Percentiles rank a stretch among this genome's conserved stretches.
These are phyloP conservation scores for Bassia scoparia DNA, from an alignment of 148 eudicot genomes.

Conservation along the genomic window DNA sequence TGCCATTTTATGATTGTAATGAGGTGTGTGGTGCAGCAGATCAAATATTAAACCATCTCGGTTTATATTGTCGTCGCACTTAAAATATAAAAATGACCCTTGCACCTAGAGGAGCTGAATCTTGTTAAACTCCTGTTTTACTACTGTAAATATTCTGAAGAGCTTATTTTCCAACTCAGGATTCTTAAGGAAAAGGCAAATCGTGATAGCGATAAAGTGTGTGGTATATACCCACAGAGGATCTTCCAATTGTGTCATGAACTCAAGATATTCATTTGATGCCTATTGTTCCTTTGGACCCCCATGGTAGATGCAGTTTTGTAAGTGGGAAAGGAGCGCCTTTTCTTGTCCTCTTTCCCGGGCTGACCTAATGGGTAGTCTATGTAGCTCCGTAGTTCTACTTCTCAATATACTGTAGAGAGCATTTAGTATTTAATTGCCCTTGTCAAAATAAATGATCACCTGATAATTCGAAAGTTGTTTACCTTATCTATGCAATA, in stretches of 20 bases:
- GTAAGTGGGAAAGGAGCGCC: conserved; percentile 15
- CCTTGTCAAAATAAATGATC: not conserved
- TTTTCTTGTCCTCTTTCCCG: conserved; percentile 28
- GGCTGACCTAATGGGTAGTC: conserved; percentile 38
- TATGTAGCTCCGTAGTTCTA: conserved; percentile 6
- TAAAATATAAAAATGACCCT: too few species aligned
- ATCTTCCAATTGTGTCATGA: conserved; percentile 36
- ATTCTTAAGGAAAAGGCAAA: conserved; percentile 85
- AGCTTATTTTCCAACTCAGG: conserved; percentile 40
- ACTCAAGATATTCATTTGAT: not conserved
- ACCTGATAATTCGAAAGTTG: not conserved
- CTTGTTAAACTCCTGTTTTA: not conserved
- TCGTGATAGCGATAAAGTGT: conserved; percentile 78
- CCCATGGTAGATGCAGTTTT: conserved; percentile 31
- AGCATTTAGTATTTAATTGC: conserved; percentile 11
- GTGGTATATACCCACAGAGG: conserved; percentile 77
- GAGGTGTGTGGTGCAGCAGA: too few species aligned
- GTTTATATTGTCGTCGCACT: too few species aligned
- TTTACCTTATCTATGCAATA: not conserved
- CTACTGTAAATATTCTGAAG: not conserved
- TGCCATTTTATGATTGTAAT: too few species aligned
- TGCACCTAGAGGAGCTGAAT: too few species aligned
- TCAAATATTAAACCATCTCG: too few species aligned
- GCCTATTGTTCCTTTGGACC: not conserved
- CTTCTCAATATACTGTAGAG: not conserved